These are phyloP conservation scores for Ceratocystis harringtonii DNA, from an alignment of 2,329 filamentous ascomycete species.

Conservation along the genomic window DNA sequence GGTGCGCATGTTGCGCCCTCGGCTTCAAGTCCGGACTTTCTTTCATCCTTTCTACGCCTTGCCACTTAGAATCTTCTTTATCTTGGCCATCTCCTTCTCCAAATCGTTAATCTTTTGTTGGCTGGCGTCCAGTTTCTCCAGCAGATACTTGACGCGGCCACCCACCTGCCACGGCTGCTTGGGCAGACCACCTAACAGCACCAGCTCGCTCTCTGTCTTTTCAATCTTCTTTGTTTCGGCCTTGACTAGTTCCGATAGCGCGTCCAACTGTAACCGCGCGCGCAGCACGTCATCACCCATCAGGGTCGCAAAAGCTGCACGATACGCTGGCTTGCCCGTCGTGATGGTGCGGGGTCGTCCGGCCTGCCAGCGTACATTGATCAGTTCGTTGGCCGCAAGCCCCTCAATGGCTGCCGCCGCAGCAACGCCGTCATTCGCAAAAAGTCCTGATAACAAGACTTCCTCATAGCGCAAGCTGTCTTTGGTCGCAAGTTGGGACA, in stretches of 20 bases:
- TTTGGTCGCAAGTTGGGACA: constrained; percentile 59
- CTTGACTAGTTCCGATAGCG: constrained; percentile 53
- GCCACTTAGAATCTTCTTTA: constrained; percentile 45
- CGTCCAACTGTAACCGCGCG: constrained; percentile 56
- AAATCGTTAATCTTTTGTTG: constrained; percentile 60
- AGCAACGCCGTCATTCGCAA: constrained; percentile 39
- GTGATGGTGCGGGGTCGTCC: constrained; percentile 66
- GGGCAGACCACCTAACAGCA: constrained; percentile 52
- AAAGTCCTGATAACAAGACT: constrained; percentile 60
- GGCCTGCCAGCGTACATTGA: constrained; percentile 55
- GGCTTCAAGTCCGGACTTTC: background rate
- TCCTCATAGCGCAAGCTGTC: constrained; percentile 70
- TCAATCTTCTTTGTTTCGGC: constrained; percentile 60
- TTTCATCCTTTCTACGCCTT: background rate
- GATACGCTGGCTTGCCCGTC: constrained; percentile 74
- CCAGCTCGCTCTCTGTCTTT: constrained; percentile 65
- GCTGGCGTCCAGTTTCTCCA: constrained; percentile 56
- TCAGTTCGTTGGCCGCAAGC: constrained; percentile 73
- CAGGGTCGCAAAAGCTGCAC: constrained; percentile 63
- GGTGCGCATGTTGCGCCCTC: background rate
- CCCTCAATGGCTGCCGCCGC: constrained; percentile 50
- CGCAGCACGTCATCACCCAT: constrained; percentile 56
- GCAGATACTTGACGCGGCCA: constrained; percentile 53
- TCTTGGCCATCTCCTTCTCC: constrained; percentile 52
- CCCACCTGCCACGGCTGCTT: constrained; percentile 54